Base-by-base conservation (phyloP, 305 asterid species). In the Fraxinus floribunda region DNA sequence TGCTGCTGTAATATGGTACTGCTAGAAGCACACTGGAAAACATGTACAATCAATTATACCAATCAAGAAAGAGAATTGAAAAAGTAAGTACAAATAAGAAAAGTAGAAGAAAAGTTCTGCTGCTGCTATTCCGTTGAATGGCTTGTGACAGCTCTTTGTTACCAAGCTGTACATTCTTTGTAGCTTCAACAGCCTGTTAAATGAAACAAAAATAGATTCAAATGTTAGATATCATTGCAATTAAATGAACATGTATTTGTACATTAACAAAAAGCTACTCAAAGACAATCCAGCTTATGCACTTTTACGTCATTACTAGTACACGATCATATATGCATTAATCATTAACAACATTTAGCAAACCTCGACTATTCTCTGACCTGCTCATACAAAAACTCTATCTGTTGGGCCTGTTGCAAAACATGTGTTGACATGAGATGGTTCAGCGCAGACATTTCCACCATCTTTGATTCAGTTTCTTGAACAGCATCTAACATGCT, bases 401-500 rank as follows among this genome's bases (percentile, higher is more conserved):
- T 96, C 90, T 96, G 98, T 77, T 93, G 98, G 74, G 98, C 90
- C 84, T 96, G 98, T 76, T 96, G 98, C 88, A 94, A 73, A 82
- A 96, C 98, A 85, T 94, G 98, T 18, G 98, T 96, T 38, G 99
- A 96, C 98, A 96, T 94, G 86, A 96, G 98, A 84, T 96, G 98
- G 90, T 94, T 96, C 83, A 96, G 86, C 0, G 98, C 99, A 81
- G 97, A 94, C 97, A 96, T 89, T 84, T 96, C 99, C 72, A 96
- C 89, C 98, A 96, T 96, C 89, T 93, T 96, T 41, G 95, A 91
- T 86, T 96, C 99, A 16, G 98, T 96, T 83, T 88, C 94, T 79
- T 90, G 98, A 84, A 88, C 99, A 38, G 98, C 95, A 85, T 94
- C 98, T 75, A 96, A 87, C 88, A 94, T 93, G 89, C 90, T 79